Evolutionary conservation across 1,284 basidiomycete genomes (phyloP).

Genomic region (Vanrija humicola): DNA sequence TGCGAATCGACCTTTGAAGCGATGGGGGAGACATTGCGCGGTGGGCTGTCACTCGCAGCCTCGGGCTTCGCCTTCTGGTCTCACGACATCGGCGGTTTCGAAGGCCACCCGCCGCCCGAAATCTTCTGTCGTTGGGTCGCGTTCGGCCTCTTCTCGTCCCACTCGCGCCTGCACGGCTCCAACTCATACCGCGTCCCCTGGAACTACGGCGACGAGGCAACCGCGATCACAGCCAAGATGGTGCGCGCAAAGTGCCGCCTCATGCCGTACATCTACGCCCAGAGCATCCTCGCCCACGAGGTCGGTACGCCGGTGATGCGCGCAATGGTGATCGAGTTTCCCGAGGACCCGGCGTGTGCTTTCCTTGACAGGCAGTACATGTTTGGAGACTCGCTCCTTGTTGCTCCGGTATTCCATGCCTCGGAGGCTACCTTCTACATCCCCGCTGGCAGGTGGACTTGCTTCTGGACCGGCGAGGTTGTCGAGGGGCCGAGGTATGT

Average conservation of each 20-base stretch:
- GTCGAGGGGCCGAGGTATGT: constrained; percentile 33
- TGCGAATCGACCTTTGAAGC: constrained; percentile 73
- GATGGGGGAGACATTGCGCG: constrained; percentile 69
- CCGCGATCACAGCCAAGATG: constrained; percentile 62
- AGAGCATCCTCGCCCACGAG: constrained; percentile 60
- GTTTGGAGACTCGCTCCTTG: constrained; percentile 66
- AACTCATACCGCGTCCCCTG: constrained; percentile 70
- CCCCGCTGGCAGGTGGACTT: constrained; percentile 66
- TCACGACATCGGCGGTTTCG: constrained; percentile 72
- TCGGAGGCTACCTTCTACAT: constrained; percentile 65
- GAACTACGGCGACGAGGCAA: constrained; percentile 68
- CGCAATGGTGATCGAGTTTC: constrained; percentile 71
- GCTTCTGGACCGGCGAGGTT: constrained; percentile 38
- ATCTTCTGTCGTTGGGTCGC: constrained; percentile 72
- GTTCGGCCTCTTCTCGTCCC: constrained; percentile 51
- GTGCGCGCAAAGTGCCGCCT: constrained; percentile 64
- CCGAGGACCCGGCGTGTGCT: constrained; percentile 61
- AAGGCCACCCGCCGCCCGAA: constrained; percentile 51
- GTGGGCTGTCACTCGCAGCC: constrained; percentile 61
- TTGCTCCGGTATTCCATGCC: constrained; percentile 65
- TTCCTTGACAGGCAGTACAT: constrained; percentile 63
- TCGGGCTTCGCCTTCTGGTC: constrained; percentile 69
- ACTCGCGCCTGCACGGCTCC: constrained; percentile 66
- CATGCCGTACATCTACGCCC: constrained; percentile 68
- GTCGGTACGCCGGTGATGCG: constrained; percentile 64